Evolutionary conservation across 495 filamentous ascomycete genomes (phyloP).

Genomic region (Tuber microsphaerosporum): DNA sequence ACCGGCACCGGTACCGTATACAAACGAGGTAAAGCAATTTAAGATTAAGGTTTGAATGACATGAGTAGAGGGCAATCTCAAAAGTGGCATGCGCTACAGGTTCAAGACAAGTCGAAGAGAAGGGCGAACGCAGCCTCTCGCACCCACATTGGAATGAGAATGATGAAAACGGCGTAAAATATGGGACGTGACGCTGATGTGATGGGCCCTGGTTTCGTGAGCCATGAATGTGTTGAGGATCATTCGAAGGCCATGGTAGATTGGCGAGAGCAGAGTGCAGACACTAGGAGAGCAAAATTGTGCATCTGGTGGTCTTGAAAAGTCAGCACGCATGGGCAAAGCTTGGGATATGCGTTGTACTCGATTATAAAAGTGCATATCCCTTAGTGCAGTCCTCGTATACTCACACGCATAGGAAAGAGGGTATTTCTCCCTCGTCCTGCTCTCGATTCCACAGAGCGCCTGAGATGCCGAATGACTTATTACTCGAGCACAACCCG

Average conservation of each 20-base stretch:
- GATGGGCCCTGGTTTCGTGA: constrained; percentile 26
- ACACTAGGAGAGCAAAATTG: constrained; percentile 23
- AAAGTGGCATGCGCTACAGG: not conserved
- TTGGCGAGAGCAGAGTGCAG: constrained; percentile 35
- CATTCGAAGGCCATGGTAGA: constrained; percentile 27
- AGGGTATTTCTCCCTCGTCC: not conserved
- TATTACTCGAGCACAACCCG: not conserved
- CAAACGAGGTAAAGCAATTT: not conserved
- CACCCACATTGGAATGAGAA: constrained; percentile 10
- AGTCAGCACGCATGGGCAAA: constrained; percentile 30
- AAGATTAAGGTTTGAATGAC: not conserved
- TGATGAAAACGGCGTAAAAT: constrained; percentile 15
- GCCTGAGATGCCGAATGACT: not conserved
- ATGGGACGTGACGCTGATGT: constrained; percentile 13
- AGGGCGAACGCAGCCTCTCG: constrained; percentile 7
- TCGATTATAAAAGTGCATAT: not conserved
- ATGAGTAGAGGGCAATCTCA: not conserved
- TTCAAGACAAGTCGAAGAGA: constrained; percentile 8
- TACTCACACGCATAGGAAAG: not conserved
- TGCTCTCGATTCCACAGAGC: not conserved
- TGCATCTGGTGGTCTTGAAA: constrained; percentile 22
- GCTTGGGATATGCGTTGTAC: constrained; percentile 11
- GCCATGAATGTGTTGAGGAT: constrained; percentile 21
- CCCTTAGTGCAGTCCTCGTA: not conserved
- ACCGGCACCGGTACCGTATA: not conserved